These are phyloP conservation scores for button mushroom (Agaricus bisporus) DNA, from an alignment of 768 basidiomycete genomes.

Conservation along the genomic window DNA sequence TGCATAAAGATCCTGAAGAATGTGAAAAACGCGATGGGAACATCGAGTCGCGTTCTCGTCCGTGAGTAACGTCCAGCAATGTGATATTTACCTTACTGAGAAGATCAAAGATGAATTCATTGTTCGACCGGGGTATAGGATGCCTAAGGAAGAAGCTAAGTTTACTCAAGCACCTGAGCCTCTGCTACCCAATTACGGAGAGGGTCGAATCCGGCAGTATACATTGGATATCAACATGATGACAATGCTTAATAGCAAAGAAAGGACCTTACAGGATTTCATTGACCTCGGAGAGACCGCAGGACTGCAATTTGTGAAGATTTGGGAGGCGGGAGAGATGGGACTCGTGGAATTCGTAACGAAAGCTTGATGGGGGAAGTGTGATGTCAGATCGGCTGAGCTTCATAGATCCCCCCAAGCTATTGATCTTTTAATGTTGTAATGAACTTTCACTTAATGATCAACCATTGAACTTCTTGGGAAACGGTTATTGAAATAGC, in stretches of 20 bases:
- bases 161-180: slow-evolving; percentile 33
- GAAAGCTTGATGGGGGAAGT: too few species aligned
- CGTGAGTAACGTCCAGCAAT: slow-evolving; percentile 19
- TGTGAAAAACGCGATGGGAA: slow-evolving; percentile 28
- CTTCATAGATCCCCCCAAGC: too few species aligned
- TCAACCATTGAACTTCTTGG: too few species aligned
- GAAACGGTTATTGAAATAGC: too few species aligned
- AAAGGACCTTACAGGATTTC: slow-evolving; percentile 36
- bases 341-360: slow-evolving; percentile 21
- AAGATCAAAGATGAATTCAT: slow-evolving; percentile 28
- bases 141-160: background rate
- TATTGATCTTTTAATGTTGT: too few species aligned
- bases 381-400: too few species aligned
- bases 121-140: slow-evolving; percentile 22
- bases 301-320: slow-evolving; percentile 25
- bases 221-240: slow-evolving; percentile 44
- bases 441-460: too few species aligned
- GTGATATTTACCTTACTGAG: too few species aligned
- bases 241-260: slow-evolving; percentile 32
- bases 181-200: slow-evolving; percentile 41
- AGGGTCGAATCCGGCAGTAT: slow-evolving; percentile 33
- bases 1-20: slow-evolving; percentile 28
- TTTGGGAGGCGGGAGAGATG: slow-evolving; percentile 26
- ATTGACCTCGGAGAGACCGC: slow-evolving; percentile 25
- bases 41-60: slow-evolving; percentile 28